Base-by-base conservation (phyloP, 352 stramenopile species). In the Phytophthora kernoviae region DNA sequence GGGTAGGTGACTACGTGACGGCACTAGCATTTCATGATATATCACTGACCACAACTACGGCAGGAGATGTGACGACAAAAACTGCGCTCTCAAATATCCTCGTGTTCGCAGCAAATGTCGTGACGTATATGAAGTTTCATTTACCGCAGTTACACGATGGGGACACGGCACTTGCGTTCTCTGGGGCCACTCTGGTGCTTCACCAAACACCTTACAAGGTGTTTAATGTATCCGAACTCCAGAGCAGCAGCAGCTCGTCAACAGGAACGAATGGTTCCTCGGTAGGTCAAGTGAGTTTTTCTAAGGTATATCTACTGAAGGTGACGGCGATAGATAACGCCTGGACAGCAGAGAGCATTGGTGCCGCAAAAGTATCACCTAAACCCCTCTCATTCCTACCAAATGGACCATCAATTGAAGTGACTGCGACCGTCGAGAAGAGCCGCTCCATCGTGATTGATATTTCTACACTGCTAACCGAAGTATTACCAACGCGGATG, bases 81-180 rank as follows among this genome's bases (percentile, higher is more conserved):
- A 59, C 17, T 27, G 50, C 42, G 32, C 64, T 90, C 1, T 49
- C 49, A 7, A 84, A 71, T 34, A 70, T 88, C 3, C 60, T 93
- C 4, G 55, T 90, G 7, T 76, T 90, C 15, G 74, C 69, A 4
- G 59, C 66, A 0, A 73, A 73, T 27, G 51, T 70, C 0, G 75
- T 74, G 18, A 82, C 78, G 10, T 81, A 74, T n/a, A 66, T 91
- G 54, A 91, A 91, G 43, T 90, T 91, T 26, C 79, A 91, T 26
- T 10, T 93, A 2, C 79, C 84, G 2, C 67, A 63, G 12, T 50
- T 80, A 1, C 79, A 88, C 24, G 46, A 74, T 36, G 79, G 77
- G 14, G 81, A 88, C 45, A 80, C 70, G 1, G 58, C 58, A 1
- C 40, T 80, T 0, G 33, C 27, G 0, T 87, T 86, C 36, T 55